Evolutionary conservation across 2,329 filamentous ascomycete species (phyloP).

Genomic region (Coniochaeta ligniaria): DNA sequence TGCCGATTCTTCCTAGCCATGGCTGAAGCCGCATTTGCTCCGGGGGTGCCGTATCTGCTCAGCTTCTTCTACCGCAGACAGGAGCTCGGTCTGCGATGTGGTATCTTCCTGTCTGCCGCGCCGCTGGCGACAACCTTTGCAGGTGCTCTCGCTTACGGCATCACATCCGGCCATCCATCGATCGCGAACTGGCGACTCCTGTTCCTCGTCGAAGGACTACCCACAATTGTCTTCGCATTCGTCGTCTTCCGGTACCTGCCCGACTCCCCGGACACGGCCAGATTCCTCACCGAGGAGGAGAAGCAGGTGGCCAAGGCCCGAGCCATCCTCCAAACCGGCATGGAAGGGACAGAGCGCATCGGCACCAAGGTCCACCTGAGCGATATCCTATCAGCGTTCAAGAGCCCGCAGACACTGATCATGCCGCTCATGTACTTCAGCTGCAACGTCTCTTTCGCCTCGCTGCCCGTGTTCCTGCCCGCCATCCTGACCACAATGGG

Average conservation of each 20-base stretch:
- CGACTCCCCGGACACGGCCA: conserved; percentile 42
- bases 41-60: conserved; percentile 33
- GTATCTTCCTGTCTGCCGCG: conserved; percentile 62
- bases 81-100: conserved; percentile 65
- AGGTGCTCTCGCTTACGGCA: conserved; percentile 55
- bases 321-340: conserved; percentile 44
- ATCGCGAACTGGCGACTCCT: conserved; percentile 59
- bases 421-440: conserved; percentile 49
- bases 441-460: conserved; percentile 59
- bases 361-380: conserved; percentile 29
- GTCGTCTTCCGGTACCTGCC: conserved; percentile 48
- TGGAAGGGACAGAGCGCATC: conserved; percentile 38
- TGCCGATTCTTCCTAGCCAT: conserved; percentile 33
- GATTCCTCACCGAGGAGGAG: conserved; percentile 50
- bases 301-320: conserved; percentile 47
- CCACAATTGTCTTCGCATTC: conserved; percentile 46
- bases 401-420: conserved; percentile 42
- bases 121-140: conserved; percentile 63
- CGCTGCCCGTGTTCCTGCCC: conserved; percentile 57
- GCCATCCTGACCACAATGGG: conserved; percentile 61
- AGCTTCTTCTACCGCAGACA: conserved; percentile 38
- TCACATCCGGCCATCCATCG: conserved; percentile 47
- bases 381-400: conserved; percentile 39
- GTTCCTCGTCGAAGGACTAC: conserved; percentile 59
- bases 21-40: conserved; percentile 33